A percentile compares a stretch with the other conserved stretches of the same genome.
These are phyloP conservation scores for Corylus heterophylla DNA, from an alignment of 306 rosid genomes.

Conservation along the genomic window DNA sequence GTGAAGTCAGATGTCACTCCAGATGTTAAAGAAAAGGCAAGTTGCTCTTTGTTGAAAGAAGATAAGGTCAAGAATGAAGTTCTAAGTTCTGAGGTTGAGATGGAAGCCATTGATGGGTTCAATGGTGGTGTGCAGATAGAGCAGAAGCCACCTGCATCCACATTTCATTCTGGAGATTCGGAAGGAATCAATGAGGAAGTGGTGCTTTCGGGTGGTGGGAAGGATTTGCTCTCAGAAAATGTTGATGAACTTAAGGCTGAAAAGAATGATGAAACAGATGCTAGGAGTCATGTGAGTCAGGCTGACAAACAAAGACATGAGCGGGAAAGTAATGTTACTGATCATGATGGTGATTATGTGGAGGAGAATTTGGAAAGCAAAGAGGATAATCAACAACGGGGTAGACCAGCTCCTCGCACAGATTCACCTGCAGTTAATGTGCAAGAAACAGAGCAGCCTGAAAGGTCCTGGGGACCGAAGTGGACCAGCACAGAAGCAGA, in stretches of 20 bases:
- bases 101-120: slow-evolving; percentile 29
- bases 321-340: neutral
- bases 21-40: slow-evolving; percentile 24
- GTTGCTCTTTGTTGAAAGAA: slow-evolving; percentile 31
- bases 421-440: slow-evolving; percentile 19
- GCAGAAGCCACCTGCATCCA: slow-evolving; percentile 24
- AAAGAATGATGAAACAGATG: slow-evolving; percentile 27
- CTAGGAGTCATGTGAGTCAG: slow-evolving; percentile 17
- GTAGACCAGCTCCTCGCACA: slow-evolving; percentile 1
- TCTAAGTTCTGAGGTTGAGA: slow-evolving; percentile 29
- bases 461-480: slow-evolving; percentile 24
- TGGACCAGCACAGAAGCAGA: slow-evolving; percentile 32
- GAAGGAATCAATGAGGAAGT: neutral
- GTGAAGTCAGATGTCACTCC: slow-evolving; percentile 18
- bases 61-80: slow-evolving; percentile 24
- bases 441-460: slow-evolving; percentile 32
- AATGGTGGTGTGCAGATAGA: slow-evolving; percentile 13
- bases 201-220: neutral
- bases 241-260: slow-evolving; percentile 16
- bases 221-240: neutral
- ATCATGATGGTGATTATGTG: slow-evolving; percentile 16
- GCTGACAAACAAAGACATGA: slow-evolving; percentile 21
- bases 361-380: slow-evolving; percentile 26
- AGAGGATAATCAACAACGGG: slow-evolving; percentile 13
- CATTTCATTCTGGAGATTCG: neutral